Base-by-base conservation (phyloP, 2,329 filamentous ascomycete species). In the Blastomyces parvus region DNA sequence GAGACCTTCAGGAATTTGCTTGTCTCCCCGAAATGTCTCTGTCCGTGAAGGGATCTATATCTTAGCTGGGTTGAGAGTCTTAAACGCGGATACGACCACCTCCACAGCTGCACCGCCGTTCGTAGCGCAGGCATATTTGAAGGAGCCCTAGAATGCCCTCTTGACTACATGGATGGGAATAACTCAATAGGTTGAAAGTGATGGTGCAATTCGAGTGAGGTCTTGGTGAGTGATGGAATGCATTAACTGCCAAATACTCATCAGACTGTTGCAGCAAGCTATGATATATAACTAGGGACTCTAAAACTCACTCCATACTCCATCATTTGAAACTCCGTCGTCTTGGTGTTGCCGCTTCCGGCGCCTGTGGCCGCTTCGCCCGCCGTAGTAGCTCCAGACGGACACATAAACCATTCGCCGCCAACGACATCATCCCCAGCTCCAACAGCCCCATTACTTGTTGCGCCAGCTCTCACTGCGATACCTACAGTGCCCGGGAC, bases 1-100 rank as follows among this genome's bases (percentile, higher is more conserved):
- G 90, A 92, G 52, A 96, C 81, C 61, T 81, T 83, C 63, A 95
- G 82, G 65, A 91, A 76, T 72, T 76, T 75, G 76, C 70, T 77
- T 63, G 72, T 71, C 11, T 69, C 67, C 27, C 25, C 13, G 9
- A 38, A 46, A 48, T 46, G 40, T 19, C n/a, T 30, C 17, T 9
- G 22, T 27, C 42, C 30, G 19, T 59, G 42, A 48, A 30, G 14
- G 4, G 57, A 59, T 22, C 57, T 59, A 59, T 48, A 22, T 33
- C 27, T 48, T n/a, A 36, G 40, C 30, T 59, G 11, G 30, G 57
- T 17, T 30, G 27, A 38, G 17, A 59, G 8, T 33, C 42, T 46
- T 11, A 46, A 33, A 6, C 27, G 25, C 42, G 36, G 27, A 40
- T 25, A 5, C 5, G 25, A n/a, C n/a, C 19, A 25, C 25, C 42